Evolutionary conservation across 1,139 yeast species (phyloP).

Genomic region (Pneumocystis murina): DNA sequence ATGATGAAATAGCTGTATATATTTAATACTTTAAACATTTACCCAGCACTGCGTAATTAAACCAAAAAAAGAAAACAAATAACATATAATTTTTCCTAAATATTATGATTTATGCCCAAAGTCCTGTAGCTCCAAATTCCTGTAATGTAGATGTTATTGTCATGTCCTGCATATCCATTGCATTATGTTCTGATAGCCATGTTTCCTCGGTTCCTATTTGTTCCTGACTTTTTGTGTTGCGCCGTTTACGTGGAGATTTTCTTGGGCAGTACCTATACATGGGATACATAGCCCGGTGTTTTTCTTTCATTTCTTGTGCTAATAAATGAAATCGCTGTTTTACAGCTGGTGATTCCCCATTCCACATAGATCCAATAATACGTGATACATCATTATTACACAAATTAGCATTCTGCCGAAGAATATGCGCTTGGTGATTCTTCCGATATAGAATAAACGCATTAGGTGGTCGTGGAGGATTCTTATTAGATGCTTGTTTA

Average conservation of each 20-base stretch:
- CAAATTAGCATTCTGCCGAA: slow-evolving; percentile 3
- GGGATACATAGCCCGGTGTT: slow-evolving; percentile 9
- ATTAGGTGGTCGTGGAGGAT: slow-evolving; percentile 11
- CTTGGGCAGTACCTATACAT: slow-evolving; percentile 9
- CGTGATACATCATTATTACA: slow-evolving; percentile 11
- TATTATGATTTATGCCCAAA: too few relatives aligned
- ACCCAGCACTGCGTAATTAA: too few relatives aligned
- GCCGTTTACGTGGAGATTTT: not conserved
- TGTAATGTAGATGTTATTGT: too few relatives aligned
- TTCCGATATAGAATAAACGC: slow-evolving; percentile 10
- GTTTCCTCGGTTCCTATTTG: not conserved
- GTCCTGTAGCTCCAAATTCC: too few relatives aligned
- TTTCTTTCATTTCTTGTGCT: slow-evolving; percentile 6
- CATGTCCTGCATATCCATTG: too few relatives aligned
- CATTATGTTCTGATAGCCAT: too few relatives aligned
- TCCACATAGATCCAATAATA: slow-evolving; percentile 10
- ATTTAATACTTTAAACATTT: too few relatives aligned
- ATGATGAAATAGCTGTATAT: too few relatives aligned
- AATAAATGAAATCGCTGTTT: slow-evolving; percentile 4
- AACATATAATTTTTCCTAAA: too few relatives aligned
- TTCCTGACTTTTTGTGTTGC: not conserved
- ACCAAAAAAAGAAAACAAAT: too few relatives aligned
- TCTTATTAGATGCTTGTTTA: not conserved
- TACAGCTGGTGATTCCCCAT: slow-evolving; percentile 1
- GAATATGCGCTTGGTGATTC: slow-evolving; percentile 6